Conservation (phyloP, 106 monocot species). For the Triglochin maritima region DNA sequence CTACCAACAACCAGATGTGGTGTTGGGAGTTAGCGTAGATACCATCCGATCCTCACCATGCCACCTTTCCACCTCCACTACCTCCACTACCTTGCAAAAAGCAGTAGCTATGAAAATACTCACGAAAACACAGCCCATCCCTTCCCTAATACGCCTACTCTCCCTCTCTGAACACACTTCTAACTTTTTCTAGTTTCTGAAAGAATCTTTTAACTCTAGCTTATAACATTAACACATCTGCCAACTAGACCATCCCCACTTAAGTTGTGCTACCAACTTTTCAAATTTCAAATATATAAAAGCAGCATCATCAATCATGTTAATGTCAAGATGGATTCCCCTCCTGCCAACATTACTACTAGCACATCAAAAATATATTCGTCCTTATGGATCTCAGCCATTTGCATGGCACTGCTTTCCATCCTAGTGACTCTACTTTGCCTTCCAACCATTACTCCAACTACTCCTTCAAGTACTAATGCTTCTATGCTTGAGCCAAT, state of each 20-base stretch:
- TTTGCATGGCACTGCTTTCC: conserved; percentile 30
- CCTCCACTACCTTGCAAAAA: conserved; percentile 5
- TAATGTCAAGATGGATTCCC: not conserved
- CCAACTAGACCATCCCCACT: not conserved
- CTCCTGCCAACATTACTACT: conserved; percentile 5
- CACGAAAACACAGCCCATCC: conserved; percentile 4
- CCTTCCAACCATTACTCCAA: conserved; percentile 2
- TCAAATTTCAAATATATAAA: not conserved
- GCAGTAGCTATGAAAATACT: conserved; percentile 2
- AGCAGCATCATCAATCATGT: not conserved
- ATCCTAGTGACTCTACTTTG: conserved; percentile 19
- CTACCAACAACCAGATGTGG: not conserved
- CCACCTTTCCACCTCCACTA: not conserved
- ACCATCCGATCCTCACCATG: conserved; percentile 9
- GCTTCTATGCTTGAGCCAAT: not conserved
- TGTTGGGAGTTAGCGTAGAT: conserved; percentile 1
- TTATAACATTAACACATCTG: conserved; percentile 4
- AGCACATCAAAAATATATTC: not conserved
- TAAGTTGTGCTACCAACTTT: no score
- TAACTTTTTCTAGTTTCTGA: no score
- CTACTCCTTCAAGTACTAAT: not conserved
- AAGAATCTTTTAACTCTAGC: not conserved
- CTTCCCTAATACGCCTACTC: conserved; percentile 6
- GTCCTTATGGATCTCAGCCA: conserved; percentile 24
- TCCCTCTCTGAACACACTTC: not conserved